Evolutionary conservation across 1,284 basidiomycete species (phyloP).

Genomic region (Agroathelia rolfsii): DNA sequence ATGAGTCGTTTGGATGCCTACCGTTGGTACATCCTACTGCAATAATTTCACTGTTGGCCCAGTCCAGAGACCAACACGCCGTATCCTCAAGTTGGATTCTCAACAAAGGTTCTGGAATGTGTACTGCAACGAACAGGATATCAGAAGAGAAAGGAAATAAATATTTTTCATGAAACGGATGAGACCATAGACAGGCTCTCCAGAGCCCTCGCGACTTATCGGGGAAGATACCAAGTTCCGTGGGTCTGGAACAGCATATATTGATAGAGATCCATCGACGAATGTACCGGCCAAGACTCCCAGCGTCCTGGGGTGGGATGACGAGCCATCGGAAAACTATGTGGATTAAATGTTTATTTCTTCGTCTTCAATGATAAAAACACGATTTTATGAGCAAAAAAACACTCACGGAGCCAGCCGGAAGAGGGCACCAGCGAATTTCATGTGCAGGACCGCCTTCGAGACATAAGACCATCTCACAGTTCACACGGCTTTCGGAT

Average conservation of each 20-base stretch:
- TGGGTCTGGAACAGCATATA: conserved; percentile 75
- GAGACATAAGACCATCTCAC: conserved; percentile 71
- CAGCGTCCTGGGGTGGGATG: conserved; percentile 61
- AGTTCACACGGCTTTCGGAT: conserved; percentile 36
- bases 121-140: conserved; percentile 34
- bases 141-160: conserved; percentile 1
- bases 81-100: conserved; percentile 67
- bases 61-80: conserved; percentile 68
- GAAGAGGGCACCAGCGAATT: conserved; percentile 84
- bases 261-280: conserved; percentile 69
- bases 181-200: conserved; percentile 35
- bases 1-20: conserved; percentile 26
- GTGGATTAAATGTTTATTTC: no score
- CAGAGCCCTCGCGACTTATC: conserved; percentile 15
- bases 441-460: conserved; percentile 68
- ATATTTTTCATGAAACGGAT: no score
- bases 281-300: conserved; percentile 78
- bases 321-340: no score
- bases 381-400: no score
- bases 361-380: no score
- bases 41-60: conserved; percentile 75
- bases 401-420: conserved; percentile 67
- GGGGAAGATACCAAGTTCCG: conserved; percentile 29
- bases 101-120: conserved; percentile 50
- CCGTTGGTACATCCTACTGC: conserved; percentile 79